Evolutionary conservation across 2,329 filamentous ascomycete genomes (phyloP), one percentile per base, ranked within the genome.

Genomic region (Alternaria viburni): DNA sequence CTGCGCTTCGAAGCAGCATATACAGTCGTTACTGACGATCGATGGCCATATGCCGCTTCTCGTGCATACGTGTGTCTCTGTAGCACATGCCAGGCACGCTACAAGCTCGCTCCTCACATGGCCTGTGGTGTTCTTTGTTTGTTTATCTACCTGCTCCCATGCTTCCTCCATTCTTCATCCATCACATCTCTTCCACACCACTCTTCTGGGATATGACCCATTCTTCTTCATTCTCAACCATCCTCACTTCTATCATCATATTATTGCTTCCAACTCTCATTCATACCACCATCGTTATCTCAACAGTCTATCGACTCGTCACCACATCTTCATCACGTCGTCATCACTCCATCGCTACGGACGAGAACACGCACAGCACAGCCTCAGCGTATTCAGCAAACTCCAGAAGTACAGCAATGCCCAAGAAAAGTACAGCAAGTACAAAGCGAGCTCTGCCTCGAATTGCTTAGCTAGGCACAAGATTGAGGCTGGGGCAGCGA

Each of bases 401-500:
- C 30, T 0, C 30, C 30, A 7, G 12, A 25, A 25, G 25, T 25
- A 25, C 23, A 23, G 23, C 23, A 10, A 11, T 28, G 26, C 26
- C 10, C 10, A 28, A 10, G 26, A 30, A 6, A 32, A 32, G 30
- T 15, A 32, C 30, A 36, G 30, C 30, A 3, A 15, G 30, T 36
- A 36, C 30, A 4, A 4, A 36, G 30, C 6, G 6, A 13, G 1
- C 30, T 36, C 13, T 36, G 0, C 6, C 30, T 66, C 21, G 65
- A 67, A 41, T 3, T 1, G 15, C 32, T 41, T 4, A 58, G 57
- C 17, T 23, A 55, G 43, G 3, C 8, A 1, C 56, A 68, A 28
- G 15, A 6, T 2, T 61, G 45, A 57, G 19, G 13, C 5, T 62
- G 54, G 52, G 61, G 69, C 19, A 47, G 21, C 15, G 54, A 50